Base-by-base conservation (phyloP, 2,329 filamentous ascomycete species). In the Ustilaginoidea virens region DNA sequence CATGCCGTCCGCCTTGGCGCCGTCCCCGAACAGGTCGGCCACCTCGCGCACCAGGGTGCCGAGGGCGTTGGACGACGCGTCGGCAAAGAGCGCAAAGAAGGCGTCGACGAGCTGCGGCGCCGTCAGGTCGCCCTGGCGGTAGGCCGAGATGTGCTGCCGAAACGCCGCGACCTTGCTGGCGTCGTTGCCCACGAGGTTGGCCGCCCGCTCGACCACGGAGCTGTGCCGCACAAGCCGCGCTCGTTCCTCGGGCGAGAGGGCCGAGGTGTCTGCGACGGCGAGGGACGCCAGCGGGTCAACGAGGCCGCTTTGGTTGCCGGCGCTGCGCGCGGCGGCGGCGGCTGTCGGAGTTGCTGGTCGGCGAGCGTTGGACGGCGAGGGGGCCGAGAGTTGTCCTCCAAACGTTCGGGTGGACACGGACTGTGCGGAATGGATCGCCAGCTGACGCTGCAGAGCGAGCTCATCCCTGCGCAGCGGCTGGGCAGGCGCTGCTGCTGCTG, bases 41-140 rank as follows among this genome's bases (percentile, higher is more conserved):
- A 94, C 69, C 48, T 98, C 90, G 36, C 87, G 80, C 36, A 96
- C 69, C 1, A 98, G 66, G 16, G 86, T 94, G 10, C 86, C 86
- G 0, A 98, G 62, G 17, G 92, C 79, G 10, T 73, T 70, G 6
- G 82, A 77, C 0, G 79, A 74, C 0, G 79, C 79, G 46, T 92
- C 78, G 13, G 60, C 61, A 39, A 93, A 94, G 4, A 94, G 64
- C 1, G 77, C 69, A 47, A 93, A 92, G 53, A 94, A 85, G 0
- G 74, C 71, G 39, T 94, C 85, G 34, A 96, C 77, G 2, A 98
- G 67, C 35, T 82, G 74, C 1, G 73, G 61, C 0, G 85, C 80
- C 1, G 74, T 69, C 30, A 85, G 61, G n/a, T 62, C 58, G 12
- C 70, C 75, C 26, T 67, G 70, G 15, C 75, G 77, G 49, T 80